Base-by-base conservation (phyloP, 805 yeast genomes). In the Lachancea thermotolerans region DNA sequence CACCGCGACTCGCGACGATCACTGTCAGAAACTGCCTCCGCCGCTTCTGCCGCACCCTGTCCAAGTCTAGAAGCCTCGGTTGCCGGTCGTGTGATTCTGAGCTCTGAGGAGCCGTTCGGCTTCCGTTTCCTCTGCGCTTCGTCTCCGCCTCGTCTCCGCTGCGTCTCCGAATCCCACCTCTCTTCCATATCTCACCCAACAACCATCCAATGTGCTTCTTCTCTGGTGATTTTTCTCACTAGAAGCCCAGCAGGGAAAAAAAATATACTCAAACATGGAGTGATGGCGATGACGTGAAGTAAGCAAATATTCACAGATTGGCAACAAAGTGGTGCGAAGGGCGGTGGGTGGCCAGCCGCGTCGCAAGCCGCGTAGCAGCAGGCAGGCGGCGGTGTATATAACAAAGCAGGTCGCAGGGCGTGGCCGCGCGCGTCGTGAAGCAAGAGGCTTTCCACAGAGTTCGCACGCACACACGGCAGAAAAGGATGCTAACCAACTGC, bases 401-500 rank as follows among this genome's bases (percentile, higher is more conserved):
- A 30, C 14, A 14, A 14, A 14, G 14, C 14, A 30, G 33, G 14
- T 5, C 33, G 33, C 14, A 30, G 9, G 33, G 14, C 12, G 33
- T 11, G 33, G 33, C 9, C 14, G 12, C 33, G 33, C 33, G 33
- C 33, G 14, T 5, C 4, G 9, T 9, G 8, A 4, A 30, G 33
- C 14, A 30, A 30, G 33, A 30, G 14, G 33, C 33, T 12, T 30
- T 21, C 25, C 25, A 21, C 25, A 21, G 25, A 21, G 25, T 21
- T 21, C 7, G 25, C 25, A 30, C 12, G 33, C 33, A 30, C 12
- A 30, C 14, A 30, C 12, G 12, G 14, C 14, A 11, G 33, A 30
- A 30, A 12, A 12, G 14, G n/a, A 57, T 54, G 56, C 42, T 57
- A 9, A 42, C 46, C 35, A 53, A 56, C 37, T 55, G 59, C 34